Evolutionary conservation across 1,284 basidiomycete species (phyloP), one percentile per base, ranked within the genome.

Genomic region (Malassezia dermatis): DNA sequence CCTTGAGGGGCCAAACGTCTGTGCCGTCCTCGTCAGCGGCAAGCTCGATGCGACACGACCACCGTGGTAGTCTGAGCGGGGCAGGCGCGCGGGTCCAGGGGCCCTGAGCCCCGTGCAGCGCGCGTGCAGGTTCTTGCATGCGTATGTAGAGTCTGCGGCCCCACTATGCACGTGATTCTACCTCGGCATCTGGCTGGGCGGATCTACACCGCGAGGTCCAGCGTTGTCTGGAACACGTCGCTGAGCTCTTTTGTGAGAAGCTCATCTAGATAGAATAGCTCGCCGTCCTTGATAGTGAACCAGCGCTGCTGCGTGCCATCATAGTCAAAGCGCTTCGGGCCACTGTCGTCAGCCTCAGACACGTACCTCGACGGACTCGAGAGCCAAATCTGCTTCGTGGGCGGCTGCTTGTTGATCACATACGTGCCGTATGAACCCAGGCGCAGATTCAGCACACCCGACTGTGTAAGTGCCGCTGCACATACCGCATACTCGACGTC

Each of bases 361-460:
- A 44, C 67, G 11, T 51, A 71, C 67, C 65, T 67, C 23, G 55
- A 61, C 0, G 93, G 93, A 31, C 89, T 93, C 11, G 88, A 91
- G 30, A 98, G 80, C 93, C 93, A 98, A 71, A 98, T 96, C 76
- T 98, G 94, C 76, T 90, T 89, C 75, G 96, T 96, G 5, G 94
- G 93, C 8, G 93, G 93, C 76, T 98, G 93, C 79, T 98, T 98
- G 79, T 98, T 98, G 78, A 98, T 87, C 37, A 96, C 93, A 78
- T 95, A 98, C n/a, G 88, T 96, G 17, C 91, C 91, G 59, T 86
- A 79, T 8, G 81, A 78, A 31, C 86, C 89, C 17, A 95, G 79
- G 44, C 80, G 80, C 48, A 96, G 81, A 2, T 89, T 98, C 56
- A 98, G 78, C 28, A 98, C 93, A 23, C 93, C 93, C 63, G 84